Conservation (phyloP, 2,329 filamentous ascomycete species). For the Venturia oleaginea region DNA sequence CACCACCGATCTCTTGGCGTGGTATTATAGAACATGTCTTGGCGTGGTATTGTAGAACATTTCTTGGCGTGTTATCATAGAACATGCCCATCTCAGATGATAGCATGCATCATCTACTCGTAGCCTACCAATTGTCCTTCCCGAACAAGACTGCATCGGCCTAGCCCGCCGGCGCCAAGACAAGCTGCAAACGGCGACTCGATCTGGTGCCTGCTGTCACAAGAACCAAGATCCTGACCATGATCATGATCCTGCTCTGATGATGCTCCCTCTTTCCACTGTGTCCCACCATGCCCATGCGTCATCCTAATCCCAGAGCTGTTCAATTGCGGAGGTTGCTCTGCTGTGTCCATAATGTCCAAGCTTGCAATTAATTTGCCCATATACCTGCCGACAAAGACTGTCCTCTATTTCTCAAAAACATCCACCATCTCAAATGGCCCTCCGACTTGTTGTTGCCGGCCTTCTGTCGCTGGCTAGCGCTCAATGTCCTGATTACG, state of each 20-base stretch:
- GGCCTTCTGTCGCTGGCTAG: background rate
- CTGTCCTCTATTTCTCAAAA: background rate
- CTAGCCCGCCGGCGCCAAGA: background rate
- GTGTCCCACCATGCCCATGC: background rate
- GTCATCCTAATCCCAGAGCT: background rate
- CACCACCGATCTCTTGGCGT: too few species aligned
- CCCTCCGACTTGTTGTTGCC: background rate
- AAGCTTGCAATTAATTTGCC: slow-evolving; percentile 1
- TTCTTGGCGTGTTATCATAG: background rate
- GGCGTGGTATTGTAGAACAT: too few species aligned
- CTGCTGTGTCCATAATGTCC: background rate
- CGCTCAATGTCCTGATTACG: slow-evolving; percentile 13
- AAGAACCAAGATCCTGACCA: background rate
- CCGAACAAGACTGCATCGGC: background rate
- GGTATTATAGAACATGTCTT: too few species aligned
- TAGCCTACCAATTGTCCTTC: background rate
- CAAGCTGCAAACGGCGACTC: background rate
- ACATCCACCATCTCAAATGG: background rate
- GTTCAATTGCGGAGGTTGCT: slow-evolving; percentile 3
- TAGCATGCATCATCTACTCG: too few species aligned
- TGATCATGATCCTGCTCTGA: too few species aligned
- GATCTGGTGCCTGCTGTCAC: background rate
- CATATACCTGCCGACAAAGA: background rate
- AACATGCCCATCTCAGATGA: background rate
- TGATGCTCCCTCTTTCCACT: background rate